Evolutionary conservation across 202 grass and related monocot genomes (phyloP), one percentile per base, ranked within the genome.

Genomic region (Hordeum pubiflorum): DNA sequence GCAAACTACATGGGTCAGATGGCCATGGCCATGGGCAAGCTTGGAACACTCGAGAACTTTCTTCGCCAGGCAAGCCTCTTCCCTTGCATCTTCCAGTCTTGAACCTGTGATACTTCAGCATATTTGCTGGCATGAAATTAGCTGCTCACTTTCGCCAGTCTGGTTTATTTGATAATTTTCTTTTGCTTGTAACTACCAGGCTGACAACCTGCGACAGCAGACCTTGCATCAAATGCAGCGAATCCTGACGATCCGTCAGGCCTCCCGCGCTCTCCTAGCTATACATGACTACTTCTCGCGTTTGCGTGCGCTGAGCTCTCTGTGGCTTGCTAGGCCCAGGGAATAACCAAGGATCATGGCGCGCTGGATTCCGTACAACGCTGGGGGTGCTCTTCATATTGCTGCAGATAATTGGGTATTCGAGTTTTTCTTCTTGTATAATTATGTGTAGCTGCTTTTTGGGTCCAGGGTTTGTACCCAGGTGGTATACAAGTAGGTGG

Each of bases 1-100:
- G 92, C 92, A 46, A 94, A 89, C 79, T 94, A 94, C 84, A 94
- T 94, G 92, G 92, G 92, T 58, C 92, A 94, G 84, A 94, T 94
- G 92, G 92, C 92, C 72, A 94, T 94, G 92, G 89, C 92, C 82
- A 94, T 94, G 92, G 92, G 92, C 59, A 94, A 94, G 71, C 87
- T 94, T 22, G 89, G 89, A 44, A 94, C 92, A 1, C 85, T 94
- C 0, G 92, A 94, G 64, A 94, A 87, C 75, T 94, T 94, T 81
- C 87, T 94, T 78, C 87, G 87, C 15, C 89, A 94, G 85, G 92
- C 79, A 90, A 67, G 87, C 63, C 26, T 72, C 9, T 59, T 57
- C 22, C 5, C 5, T 13, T 8, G 21, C 5, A 54, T 26, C 12
- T 78, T 78, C 12, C 17, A 39, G 29, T 3, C 3, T 3, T 50